Base-by-base conservation (phyloP, 345 rosid species). In the Nephelium lappaceum region DNA sequence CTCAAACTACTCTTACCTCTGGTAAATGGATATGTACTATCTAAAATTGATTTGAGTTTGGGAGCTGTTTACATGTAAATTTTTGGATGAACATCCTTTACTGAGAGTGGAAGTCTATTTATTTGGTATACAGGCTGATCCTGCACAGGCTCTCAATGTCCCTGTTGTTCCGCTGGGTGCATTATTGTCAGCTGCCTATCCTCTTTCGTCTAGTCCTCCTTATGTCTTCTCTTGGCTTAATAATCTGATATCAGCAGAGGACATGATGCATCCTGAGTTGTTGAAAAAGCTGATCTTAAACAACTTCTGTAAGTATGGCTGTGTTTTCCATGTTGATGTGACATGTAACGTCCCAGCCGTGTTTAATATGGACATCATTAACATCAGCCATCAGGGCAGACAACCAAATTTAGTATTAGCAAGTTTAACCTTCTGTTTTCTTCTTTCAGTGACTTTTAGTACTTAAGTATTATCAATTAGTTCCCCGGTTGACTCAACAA, bases 241-340 rank as follows among this genome's bases (percentile, higher is more conserved):
- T 80, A 18, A 89, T 76, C 80, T 92, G 84, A 91, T 96, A 89
- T 93, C 99, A 75, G 89, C 97, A 70, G 85, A 89, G 58, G 98
- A 93, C 86, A 96, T 96, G 99, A 94, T 96, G 99, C 97, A 90
- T 85, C 98, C 97, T 21, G 97, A 94, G 81, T 62, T 90, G 89
- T 84, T 96, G 78, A 85, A 96, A 80, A 96, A 93, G 90, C 98
- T 96, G 23, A 86, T 94, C 84, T 73, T 94, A 86, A 96, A 94
- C 83, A 96, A 91, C 85, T 94, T 96, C 75, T 90, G 99, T 96
- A 83, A 90, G 98, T 85, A 67, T 64, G 64, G n/a, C 19, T 8
- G 42, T 57, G 43, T 42, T 72, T 79, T 80, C 73, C 55, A 27
- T 73, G 12, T 19, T 42, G 8, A 53, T 41, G 31, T 79, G 77